These are phyloP conservation scores for Cichorium intybus DNA, from an alignment of 140 eudicot genomes.

Conservation along the genomic window DNA sequence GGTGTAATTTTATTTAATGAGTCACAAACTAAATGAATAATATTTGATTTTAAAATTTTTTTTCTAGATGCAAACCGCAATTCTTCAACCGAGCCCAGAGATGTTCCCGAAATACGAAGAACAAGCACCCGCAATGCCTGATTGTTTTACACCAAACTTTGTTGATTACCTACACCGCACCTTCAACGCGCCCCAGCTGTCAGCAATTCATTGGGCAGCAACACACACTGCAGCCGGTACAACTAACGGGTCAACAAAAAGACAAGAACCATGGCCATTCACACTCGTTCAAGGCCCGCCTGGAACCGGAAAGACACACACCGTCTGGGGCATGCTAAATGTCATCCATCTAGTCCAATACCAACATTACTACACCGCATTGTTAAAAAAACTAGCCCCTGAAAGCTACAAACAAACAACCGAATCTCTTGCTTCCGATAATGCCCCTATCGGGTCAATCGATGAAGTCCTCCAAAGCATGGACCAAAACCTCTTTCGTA, in stretches of 20 bases:
- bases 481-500: constrained; percentile 93
- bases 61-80: constrained; percentile 94
- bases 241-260: constrained; percentile 60
- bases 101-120: constrained; percentile 91
- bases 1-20: not conserved
- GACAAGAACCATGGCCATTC: constrained; percentile 98
- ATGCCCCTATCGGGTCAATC: constrained; percentile 69
- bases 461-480: constrained; percentile 95
- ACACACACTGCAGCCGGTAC: constrained; percentile 97
- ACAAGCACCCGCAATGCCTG: constrained; percentile 91
- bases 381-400: constrained; percentile 92
- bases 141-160: constrained; percentile 90
- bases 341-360: constrained; percentile 98
- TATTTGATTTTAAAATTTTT: not conserved
- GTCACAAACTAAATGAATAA: no score
- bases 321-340: constrained; percentile 98
- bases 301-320: constrained; percentile 96
- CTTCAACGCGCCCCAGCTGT: constrained; percentile 85
- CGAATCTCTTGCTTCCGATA: constrained; percentile 55
- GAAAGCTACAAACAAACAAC: constrained; percentile 93
- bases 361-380: constrained; percentile 93
- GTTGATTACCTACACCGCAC: constrained; percentile 68
- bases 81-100: constrained; percentile 90
- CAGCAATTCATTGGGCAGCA: constrained; percentile 99
- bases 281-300: constrained; percentile 99